phyloP scores from a whole-genome alignment of 208 protist genomes.

The Trypanosoma melophagium region DNA sequence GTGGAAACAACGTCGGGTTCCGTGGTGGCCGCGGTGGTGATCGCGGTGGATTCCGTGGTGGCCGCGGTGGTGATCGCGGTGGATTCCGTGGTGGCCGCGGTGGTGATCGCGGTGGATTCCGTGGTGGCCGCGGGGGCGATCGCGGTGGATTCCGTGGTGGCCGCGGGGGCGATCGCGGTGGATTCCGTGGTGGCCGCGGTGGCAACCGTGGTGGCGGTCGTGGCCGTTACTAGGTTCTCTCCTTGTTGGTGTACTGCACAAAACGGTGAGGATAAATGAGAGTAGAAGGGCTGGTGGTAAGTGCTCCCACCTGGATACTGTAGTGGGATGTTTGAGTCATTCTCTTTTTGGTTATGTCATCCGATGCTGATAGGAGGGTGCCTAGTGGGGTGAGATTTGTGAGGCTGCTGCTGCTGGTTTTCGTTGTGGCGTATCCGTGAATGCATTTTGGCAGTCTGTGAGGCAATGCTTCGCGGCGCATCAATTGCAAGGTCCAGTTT shows the following conservation, averaged over 20 bases:
- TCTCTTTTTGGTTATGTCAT: not conserved
- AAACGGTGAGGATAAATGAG: too few relatives aligned
- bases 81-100: conserved; percentile 53
- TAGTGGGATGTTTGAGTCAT: not conserved
- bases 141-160: too few relatives aligned
- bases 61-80: conserved; percentile 27
- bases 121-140: conserved; percentile 47
- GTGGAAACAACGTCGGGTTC: conserved; percentile 59
- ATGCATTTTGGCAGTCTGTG: too few relatives aligned
- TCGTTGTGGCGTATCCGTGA: too few relatives aligned
- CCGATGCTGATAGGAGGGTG: not conserved
- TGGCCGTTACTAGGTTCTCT: conserved; percentile 10
- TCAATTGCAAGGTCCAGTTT: too few relatives aligned
- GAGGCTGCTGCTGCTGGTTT: not conserved
- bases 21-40: conserved; percentile 59
- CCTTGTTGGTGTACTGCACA: not conserved
- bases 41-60: conserved; percentile 72
- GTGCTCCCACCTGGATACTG: not conserved
- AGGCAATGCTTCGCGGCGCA: too few relatives aligned
- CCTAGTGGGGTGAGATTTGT: not conserved
- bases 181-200: conserved; percentile 62
- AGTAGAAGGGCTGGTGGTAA: not conserved
- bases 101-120: conserved; percentile 63
- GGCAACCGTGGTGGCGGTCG: conserved; percentile 34
- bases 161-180: conserved; percentile 42